These are phyloP conservation scores for Moniliophthora roreri DNA, from an alignment of 1,284 basidiomycete species.

Conservation along the genomic window DNA sequence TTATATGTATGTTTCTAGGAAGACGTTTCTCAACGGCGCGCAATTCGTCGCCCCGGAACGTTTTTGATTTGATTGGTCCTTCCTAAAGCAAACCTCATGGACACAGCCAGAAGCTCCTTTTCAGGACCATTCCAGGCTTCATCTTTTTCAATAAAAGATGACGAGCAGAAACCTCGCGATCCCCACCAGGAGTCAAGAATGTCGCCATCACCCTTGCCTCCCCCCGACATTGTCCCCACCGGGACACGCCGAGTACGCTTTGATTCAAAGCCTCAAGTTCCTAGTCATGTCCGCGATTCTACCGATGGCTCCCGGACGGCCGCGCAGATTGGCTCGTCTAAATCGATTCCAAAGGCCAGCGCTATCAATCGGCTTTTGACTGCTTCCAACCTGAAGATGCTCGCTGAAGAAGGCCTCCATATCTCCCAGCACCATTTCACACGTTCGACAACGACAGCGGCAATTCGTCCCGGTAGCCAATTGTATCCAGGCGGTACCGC, in stretches of 20 bases:
- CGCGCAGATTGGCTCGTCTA: too few relatives aligned
- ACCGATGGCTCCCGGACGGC: too few relatives aligned
- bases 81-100: background rate
- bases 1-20: background rate
- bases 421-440: too few relatives aligned
- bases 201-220: background rate
- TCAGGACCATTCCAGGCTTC: background rate
- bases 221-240: background rate
- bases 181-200: background rate
- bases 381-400: too few relatives aligned
- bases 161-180: background rate
- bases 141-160: background rate
- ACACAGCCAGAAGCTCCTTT: background rate
- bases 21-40: background rate
- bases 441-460: too few relatives aligned
- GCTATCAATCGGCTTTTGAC: too few relatives aligned
- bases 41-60: background rate
- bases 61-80: slow-evolving; percentile 1
- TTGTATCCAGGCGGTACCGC: too few relatives aligned
- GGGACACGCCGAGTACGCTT: background rate
- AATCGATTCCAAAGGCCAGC: too few relatives aligned
- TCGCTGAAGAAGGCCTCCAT: too few relatives aligned
- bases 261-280: background rate
- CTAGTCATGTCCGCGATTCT: too few relatives aligned
- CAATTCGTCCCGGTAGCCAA: too few relatives aligned